A percentile compares a stretch with the other conserved stretches of the same genome.
Conservation (phyloP, 1,284 basidiomycete species). For the Phellopilus nigrolimitatus region DNA sequence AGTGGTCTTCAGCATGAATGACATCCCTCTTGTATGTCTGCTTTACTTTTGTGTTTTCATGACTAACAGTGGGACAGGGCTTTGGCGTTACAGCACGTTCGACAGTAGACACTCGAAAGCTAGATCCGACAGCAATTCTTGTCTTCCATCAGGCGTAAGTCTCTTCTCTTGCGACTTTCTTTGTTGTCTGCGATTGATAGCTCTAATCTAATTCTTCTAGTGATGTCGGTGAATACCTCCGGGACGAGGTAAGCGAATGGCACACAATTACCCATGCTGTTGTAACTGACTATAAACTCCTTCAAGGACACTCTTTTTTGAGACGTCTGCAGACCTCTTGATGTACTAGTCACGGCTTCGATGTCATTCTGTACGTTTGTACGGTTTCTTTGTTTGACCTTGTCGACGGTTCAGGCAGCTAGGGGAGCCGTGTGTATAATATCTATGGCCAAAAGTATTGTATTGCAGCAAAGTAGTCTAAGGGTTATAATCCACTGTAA, state of each 20-base stretch:
- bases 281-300: not conserved
- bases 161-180: slow-evolving; percentile 6
- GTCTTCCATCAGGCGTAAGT: slow-evolving; percentile 98
- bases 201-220: slow-evolving; percentile 34
- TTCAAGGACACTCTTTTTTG: slow-evolving; percentile 18
- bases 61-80: slow-evolving; percentile 50
- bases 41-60: slow-evolving; percentile 7
- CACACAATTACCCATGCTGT: not conserved
- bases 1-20: slow-evolving; percentile 93
- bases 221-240: slow-evolving; percentile 93
- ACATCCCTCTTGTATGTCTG: slow-evolving; percentile 78
- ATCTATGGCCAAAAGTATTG: not conserved
- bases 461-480: not conserved
- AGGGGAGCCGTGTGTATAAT: not conserved
- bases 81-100: slow-evolving; percentile 98
- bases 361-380: not conserved
- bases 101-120: slow-evolving; percentile 93
- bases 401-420: not conserved
- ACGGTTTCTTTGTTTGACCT: not conserved
- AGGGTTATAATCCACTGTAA: not conserved
- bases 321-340: not conserved
- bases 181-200: too few species aligned
- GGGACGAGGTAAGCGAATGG: slow-evolving; percentile 72
- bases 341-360: not conserved
- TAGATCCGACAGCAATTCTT: slow-evolving; percentile 97